A percentile compares a stretch with the other conserved stretches of the same genome.
phyloP scores from a whole-genome alignment of 176 grass and related monocot species.

The Elymus sibiricus region DNA sequence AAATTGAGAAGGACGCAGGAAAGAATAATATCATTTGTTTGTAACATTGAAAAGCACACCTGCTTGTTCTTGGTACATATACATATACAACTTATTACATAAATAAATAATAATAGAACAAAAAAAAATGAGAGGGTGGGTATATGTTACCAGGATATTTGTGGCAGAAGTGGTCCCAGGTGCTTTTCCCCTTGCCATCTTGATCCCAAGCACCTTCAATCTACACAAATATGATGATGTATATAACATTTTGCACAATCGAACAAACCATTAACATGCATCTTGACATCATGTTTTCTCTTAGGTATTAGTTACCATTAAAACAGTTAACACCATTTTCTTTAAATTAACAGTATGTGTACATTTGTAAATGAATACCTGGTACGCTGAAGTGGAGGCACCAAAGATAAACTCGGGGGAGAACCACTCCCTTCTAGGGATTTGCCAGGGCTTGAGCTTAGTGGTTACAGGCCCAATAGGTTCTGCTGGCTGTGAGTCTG shows the following conservation, averaged over 20 bases:
- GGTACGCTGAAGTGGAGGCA: background rate
- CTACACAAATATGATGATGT: background rate
- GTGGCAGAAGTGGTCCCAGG: background rate
- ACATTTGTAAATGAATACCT: background rate
- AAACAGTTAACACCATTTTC: no score
- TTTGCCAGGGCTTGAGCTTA: background rate
- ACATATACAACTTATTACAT: background rate
- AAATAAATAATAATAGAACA: background rate
- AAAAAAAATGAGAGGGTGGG: background rate
- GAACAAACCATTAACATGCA: background rate
- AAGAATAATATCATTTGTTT: background rate
- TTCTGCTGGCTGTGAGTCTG: background rate
- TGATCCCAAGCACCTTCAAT: slow-evolving; percentile 8
- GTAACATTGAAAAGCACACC: no score
- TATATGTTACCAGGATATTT: background rate
- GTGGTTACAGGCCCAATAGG: background rate
- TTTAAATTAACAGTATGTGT: no score
- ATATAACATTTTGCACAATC: background rate
- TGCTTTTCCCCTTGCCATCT: background rate
- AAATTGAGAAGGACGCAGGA: background rate
- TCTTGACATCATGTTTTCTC: background rate
- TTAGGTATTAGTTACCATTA: background rate
- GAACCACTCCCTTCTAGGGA: background rate
- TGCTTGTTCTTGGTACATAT: background rate
- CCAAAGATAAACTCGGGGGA: no score